Conservation (phyloP, 371 early-diverging fungal genomes). For the Saksenaea vasiformis region DNA sequence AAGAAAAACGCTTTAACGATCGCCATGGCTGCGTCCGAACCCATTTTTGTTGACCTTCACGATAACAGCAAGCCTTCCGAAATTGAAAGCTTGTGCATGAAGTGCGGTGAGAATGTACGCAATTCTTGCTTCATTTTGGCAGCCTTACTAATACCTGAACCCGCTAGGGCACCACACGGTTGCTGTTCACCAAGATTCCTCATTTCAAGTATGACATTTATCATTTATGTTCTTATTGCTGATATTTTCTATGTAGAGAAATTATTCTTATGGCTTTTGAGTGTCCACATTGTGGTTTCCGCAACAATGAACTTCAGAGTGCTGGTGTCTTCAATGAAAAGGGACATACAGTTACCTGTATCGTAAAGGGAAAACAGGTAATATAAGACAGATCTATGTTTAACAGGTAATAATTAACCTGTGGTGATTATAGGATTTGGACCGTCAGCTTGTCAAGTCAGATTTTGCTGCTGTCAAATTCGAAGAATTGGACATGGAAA, state of each 20-base stretch:
- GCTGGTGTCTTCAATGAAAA: constrained; percentile 80
- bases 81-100: constrained; percentile 91
- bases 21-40: constrained; percentile 29
- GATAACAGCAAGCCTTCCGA: constrained; percentile 69
- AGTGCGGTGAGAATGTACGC: constrained; percentile 82
- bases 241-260: constrained; percentile 53
- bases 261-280: constrained; percentile 93
- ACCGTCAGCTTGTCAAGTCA: constrained; percentile 92
- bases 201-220: constrained; percentile 70
- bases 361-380: constrained; percentile 59
- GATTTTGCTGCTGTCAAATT: constrained; percentile 80
- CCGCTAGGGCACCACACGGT: constrained; percentile 76
- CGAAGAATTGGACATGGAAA: constrained; percentile 86
- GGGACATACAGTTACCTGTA: constrained; percentile 73
- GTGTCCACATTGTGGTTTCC: constrained; percentile 89
- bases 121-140: neutral
- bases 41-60: constrained; percentile 73
- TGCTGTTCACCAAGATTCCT: constrained; percentile 90
- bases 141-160: neutral
- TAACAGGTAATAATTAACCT: too few species aligned
- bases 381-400: neutral
- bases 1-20: constrained; percentile 7
- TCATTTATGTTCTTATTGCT: neutral
- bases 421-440: constrained; percentile 62
- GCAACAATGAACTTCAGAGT: constrained; percentile 91